These are phyloP conservation scores for Astragalus membranaceus DNA, from an alignment of 306 rosid genomes.

Conservation along the genomic window DNA sequence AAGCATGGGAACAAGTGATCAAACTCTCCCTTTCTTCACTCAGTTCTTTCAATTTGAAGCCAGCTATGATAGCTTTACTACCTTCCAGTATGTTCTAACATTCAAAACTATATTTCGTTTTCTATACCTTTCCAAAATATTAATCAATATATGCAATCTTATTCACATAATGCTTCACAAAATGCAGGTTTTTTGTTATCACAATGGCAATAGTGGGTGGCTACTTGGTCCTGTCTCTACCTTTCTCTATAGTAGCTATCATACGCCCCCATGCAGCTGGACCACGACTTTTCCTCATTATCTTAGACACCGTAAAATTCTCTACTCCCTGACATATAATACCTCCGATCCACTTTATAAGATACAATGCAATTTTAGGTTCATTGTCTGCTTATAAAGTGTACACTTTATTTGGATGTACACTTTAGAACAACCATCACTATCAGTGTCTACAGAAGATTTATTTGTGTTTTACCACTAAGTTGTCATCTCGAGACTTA, in stretches of 20 bases:
- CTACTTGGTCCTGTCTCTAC: conserved; percentile 76
- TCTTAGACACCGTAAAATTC: conserved; percentile 58
- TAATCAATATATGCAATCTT: not conserved
- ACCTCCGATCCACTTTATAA: too few species aligned
- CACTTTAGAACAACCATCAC: too few species aligned
- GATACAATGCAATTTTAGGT: too few species aligned
- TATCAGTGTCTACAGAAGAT: too few species aligned
- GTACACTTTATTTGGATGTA: too few species aligned
- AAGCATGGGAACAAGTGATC: conserved; percentile 65
- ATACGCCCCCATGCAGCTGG: conserved; percentile 68
- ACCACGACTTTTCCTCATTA: conserved; percentile 57
- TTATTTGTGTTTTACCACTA: too few species aligned
- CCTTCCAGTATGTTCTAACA: conserved; percentile 52
- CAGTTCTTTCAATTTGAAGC: conserved; percentile 93
- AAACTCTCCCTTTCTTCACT: conserved; percentile 88
- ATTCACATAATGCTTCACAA: not conserved
- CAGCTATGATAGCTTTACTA: conserved; percentile 61
- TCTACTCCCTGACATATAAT: not conserved
- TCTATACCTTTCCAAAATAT: not conserved
- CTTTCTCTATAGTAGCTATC: conserved; percentile 62
- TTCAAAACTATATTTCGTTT: not conserved
- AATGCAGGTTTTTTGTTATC: conserved; percentile 80
- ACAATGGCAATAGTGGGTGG: conserved; percentile 77
- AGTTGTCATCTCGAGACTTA: too few species aligned
- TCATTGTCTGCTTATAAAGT: too few species aligned